These are phyloP conservation scores for Blastobotrys serpentis DNA, from an alignment of 1,139 yeast genomes.

Conservation along the genomic window DNA sequence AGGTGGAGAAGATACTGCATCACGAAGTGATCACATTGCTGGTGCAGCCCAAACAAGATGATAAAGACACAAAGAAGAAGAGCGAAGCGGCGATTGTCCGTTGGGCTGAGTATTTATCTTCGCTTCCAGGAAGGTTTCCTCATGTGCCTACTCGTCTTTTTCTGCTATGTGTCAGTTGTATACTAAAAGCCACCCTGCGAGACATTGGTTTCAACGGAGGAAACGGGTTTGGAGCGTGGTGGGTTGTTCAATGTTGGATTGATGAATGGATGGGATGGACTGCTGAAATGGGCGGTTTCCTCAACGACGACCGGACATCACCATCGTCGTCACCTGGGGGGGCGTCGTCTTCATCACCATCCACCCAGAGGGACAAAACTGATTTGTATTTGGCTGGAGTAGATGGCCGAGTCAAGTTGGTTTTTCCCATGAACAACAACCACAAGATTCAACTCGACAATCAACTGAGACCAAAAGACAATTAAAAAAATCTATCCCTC, in stretches of 20 bases:
- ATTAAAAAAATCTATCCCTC: not conserved
- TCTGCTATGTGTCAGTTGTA: slow-evolving; percentile 52
- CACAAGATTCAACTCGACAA: slow-evolving; percentile 6
- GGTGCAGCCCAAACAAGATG: slow-evolving; percentile 12
- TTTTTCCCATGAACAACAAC: slow-evolving; percentile 10
- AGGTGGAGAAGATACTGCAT: slow-evolving; percentile 45
- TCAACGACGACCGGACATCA: slow-evolving; percentile 24
- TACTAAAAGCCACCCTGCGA: slow-evolving; percentile 62
- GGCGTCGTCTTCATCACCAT: not conserved
- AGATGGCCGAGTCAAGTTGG: slow-evolving; percentile 11
- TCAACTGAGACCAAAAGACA: not conserved
- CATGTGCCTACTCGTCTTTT: slow-evolving; percentile 57
- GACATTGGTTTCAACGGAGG: slow-evolving; percentile 62
- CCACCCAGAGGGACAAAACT: slow-evolving; percentile 6
- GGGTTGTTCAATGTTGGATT: slow-evolving; percentile 75
- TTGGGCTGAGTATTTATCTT: slow-evolving; percentile 45
- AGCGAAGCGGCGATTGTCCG: slow-evolving; percentile 18
- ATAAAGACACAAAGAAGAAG: slow-evolving; percentile 8
- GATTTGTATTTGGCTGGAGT: slow-evolving; percentile 5
- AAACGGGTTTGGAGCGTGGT: slow-evolving; percentile 71
- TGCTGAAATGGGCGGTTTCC: slow-evolving; percentile 68
- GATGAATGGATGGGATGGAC: slow-evolving; percentile 71
- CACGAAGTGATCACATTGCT: slow-evolving; percentile 47
- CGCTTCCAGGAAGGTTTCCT: slow-evolving; percentile 50
- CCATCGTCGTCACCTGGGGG: not conserved